Percentiles rank a stretch among this genome's conserved stretches.
These are phyloP conservation scores for Lactarius trivialis DNA, from an alignment of 768 basidiomycete species.

Conservation along the genomic window DNA sequence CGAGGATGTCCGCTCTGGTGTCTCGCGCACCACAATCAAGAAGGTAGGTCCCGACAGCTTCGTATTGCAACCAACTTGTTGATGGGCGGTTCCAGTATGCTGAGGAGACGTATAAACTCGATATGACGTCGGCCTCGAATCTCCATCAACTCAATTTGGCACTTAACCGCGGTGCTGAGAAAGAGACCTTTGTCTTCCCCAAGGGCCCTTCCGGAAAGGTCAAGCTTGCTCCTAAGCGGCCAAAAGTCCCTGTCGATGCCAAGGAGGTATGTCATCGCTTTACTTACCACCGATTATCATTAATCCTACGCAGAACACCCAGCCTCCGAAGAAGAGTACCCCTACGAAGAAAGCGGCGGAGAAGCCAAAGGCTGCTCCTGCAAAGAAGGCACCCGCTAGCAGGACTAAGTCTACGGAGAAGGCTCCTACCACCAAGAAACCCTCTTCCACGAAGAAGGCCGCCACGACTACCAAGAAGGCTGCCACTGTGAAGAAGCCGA, in stretches of 20 bases:
- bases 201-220: slow-evolving; percentile 69
- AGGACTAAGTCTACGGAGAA: slow-evolving; percentile 30
- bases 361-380: slow-evolving; percentile 26
- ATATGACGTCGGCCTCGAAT: slow-evolving; percentile 39
- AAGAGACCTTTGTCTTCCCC: slow-evolving; percentile 49
- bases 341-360: slow-evolving; percentile 25
- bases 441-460: slow-evolving; percentile 33
- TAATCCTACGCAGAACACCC: slow-evolving; percentile 30
- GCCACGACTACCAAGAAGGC: slow-evolving; percentile 30
- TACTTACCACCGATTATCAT: slow-evolving; percentile 1
- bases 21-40: slow-evolving; percentile 75
- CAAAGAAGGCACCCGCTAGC: slow-evolving; percentile 33
- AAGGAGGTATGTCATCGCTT: slow-evolving; percentile 47
- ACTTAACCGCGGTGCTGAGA: slow-evolving; percentile 46
- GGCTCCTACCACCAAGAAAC: slow-evolving; percentile 30
- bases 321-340: slow-evolving; percentile 29
- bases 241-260: slow-evolving; percentile 35
- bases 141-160: slow-evolving; percentile 46
- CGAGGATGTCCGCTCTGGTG: slow-evolving; percentile 62
- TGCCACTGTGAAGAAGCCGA: slow-evolving; percentile 32
- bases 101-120: slow-evolving; percentile 47
- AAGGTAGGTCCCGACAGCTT: slow-evolving; percentile 26
- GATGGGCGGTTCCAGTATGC: slow-evolving; percentile 36
- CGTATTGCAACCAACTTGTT: not conserved
- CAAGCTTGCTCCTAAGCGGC: slow-evolving; percentile 56